Evolutionary conservation across 2,329 filamentous ascomycete genomes (phyloP).

Genomic region (Didymella keratinophila): DNA sequence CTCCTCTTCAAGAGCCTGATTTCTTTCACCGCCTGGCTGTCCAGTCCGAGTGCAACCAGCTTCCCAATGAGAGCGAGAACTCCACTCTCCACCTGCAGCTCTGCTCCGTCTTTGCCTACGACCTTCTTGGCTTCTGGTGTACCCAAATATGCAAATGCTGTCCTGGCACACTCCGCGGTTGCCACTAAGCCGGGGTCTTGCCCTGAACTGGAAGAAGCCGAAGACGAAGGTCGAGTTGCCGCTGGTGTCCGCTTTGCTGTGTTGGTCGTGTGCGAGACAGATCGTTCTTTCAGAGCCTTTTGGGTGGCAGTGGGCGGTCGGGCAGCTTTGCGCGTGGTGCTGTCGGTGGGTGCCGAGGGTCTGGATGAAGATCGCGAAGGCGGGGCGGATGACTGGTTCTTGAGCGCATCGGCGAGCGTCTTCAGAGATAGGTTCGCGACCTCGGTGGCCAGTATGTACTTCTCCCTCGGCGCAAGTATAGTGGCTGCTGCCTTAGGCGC

Average conservation of each 20-base stretch:
- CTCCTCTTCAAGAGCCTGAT: constrained; percentile 70
- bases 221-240: constrained; percentile 51
- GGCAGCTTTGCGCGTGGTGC: constrained; percentile 31
- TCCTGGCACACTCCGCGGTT: constrained; percentile 72
- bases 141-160: constrained; percentile 71
- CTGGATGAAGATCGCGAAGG: constrained; percentile 25
- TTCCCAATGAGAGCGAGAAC: constrained; percentile 74
- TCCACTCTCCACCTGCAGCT: constrained; percentile 75
- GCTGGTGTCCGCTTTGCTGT: constrained; percentile 54
- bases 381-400: constrained; percentile 48
- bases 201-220: constrained; percentile 35
- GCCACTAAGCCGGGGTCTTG: constrained; percentile 56
- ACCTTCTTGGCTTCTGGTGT: constrained; percentile 61
- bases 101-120: constrained; percentile 63
- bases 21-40: constrained; percentile 74
- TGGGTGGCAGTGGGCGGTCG: constrained; percentile 55
- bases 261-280: constrained; percentile 67
- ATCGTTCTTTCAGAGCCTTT: constrained; percentile 68
- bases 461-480: constrained; percentile 65
- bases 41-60: constrained; percentile 69
- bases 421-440: constrained; percentile 76
- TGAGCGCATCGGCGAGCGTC: constrained; percentile 71
- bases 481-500: constrained; percentile 47
- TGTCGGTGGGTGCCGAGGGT: constrained; percentile 35
- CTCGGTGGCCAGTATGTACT: constrained; percentile 73